phyloP scores from a whole-genome alignment of 306 rosid species.

The Vicia sativa region DNA sequence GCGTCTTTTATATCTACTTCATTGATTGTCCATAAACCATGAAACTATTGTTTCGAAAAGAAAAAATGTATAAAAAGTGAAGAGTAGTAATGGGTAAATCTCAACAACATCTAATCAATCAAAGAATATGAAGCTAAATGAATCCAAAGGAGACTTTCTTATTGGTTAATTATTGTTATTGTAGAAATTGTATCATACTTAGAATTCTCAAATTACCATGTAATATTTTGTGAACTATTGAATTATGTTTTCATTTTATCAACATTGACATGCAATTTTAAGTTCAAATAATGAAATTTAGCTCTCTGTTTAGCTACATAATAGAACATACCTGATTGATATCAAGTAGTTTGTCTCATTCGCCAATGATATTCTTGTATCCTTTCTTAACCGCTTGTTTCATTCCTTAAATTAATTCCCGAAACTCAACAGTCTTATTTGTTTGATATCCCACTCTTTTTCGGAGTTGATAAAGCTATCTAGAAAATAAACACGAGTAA shows the following conservation, averaged over 20 bases:
- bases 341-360: slow-evolving; percentile 79
- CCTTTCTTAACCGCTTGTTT: slow-evolving; percentile 68
- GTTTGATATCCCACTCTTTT: slow-evolving; percentile 82
- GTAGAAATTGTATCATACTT: neutral
- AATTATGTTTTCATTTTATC: neutral
- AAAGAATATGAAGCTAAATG: neutral
- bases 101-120: neutral
- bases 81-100: neutral
- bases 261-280: neutral
- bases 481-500: slow-evolving; percentile 8
- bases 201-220: too few relatives aligned
- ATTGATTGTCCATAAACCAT: neutral
- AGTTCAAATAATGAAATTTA: too few relatives aligned
- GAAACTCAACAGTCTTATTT: slow-evolving; percentile 80
- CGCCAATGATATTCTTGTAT: slow-evolving; percentile 54
- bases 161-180: neutral
- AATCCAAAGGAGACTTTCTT: neutral
- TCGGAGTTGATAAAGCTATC: slow-evolving; percentile 62
- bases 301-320: too few relatives aligned
- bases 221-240: neutral
- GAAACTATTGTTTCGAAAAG: neutral
- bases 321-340: slow-evolving; percentile 79
- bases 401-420: slow-evolving; percentile 74
- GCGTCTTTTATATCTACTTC: neutral
- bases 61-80: neutral